Evolutionary conservation across 805 yeast genomes (phyloP), one percentile per base, ranked within the genome.

Genomic region (Sugiyamaella floridensis): DNA sequence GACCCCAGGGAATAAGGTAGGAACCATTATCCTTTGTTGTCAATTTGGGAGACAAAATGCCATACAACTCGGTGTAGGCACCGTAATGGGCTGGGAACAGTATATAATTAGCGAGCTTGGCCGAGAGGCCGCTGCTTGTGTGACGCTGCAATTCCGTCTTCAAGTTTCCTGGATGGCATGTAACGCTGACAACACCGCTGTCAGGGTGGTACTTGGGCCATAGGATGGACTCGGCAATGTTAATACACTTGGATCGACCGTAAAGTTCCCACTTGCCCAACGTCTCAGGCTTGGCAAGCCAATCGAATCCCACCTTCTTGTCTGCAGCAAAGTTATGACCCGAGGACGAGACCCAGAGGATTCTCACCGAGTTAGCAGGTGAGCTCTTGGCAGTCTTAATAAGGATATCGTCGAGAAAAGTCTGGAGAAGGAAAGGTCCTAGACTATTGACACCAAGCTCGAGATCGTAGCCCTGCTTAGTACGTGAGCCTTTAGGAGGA

Each of bases 371-470:
- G 45, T 58, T 60, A 0, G 63, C 54, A 15, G 64, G 59, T 11
- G 65, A 60, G 1, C 52, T 51, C 43, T 62, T 53, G 1, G 71
- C 67, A 1, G 76, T 64, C 26, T 66, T 58, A 20, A 68, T 52
- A 15, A 78, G 54, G 4, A 75, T 54, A 8, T 76, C 75, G 22
- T 65, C 67, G 46, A 76, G 59, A 22, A 67, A 60, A 50, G 68
- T 68, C 55, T 76, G 73, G 18, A 78, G 62, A n/a, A 76, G 60
- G 49, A 69, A 75, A 26, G 77, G 76, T 1, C 76, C 82, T 14
- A 79, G 56, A 16, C 61, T 70, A 60, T 78, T 79, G 16, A 74
- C 71, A 9, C 79, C 82, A 42, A 76, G 62, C 50, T 74, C 77
- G 40, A 67, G 50, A 49, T 78, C 82, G 51, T 66, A 70, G 8